Percentiles rank a stretch among this genome's conserved stretches.
Evolutionary conservation across 2,329 filamentous ascomycete species (phyloP).

Genomic region (Cladophialophora immunda): DNA sequence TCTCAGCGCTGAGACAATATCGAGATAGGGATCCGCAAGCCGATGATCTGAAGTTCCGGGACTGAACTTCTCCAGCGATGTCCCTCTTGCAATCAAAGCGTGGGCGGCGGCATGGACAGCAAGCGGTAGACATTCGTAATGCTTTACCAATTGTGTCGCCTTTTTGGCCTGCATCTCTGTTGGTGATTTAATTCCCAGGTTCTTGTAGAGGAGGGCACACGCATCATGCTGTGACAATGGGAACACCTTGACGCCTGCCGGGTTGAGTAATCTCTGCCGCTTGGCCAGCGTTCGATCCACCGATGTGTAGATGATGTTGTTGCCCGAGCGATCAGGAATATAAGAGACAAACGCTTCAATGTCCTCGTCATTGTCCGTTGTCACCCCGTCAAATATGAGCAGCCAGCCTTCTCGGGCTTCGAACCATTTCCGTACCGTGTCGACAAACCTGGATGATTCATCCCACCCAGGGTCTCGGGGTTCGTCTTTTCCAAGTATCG

Average conservation of each 20-base stretch:
- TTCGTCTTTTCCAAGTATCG: slow-evolving; percentile 55
- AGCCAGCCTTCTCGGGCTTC: slow-evolving; percentile 70
- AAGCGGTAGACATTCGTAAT: slow-evolving; percentile 71
- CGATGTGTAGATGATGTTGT: slow-evolving; percentile 74
- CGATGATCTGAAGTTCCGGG: slow-evolving; percentile 65
- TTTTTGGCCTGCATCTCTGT: slow-evolving; percentile 64
- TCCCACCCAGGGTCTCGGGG: slow-evolving; percentile 44
- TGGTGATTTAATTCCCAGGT: slow-evolving; percentile 66
- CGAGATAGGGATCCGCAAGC: slow-evolving; percentile 58
- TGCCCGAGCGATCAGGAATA: slow-evolving; percentile 70
- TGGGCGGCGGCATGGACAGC: slow-evolving; percentile 74
- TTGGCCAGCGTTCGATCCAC: slow-evolving; percentile 66
- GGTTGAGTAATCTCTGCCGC: slow-evolving; percentile 67
- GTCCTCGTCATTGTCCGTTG: slow-evolving; percentile 65
- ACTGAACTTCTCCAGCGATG: slow-evolving; percentile 67
- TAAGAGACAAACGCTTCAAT: slow-evolving; percentile 63
- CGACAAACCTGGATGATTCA: slow-evolving; percentile 59
- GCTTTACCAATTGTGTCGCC: slow-evolving; percentile 68
- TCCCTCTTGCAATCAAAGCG: slow-evolving; percentile 67
- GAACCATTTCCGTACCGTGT: slow-evolving; percentile 69
- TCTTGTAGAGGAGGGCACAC: slow-evolving; percentile 67
- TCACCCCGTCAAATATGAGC: slow-evolving; percentile 72
- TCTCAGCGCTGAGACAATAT: slow-evolving; percentile 57
- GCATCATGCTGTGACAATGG: slow-evolving; percentile 66
- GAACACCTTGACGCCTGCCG: slow-evolving; percentile 66